A percentile compares a stretch with the other conserved stretches of the same genome.
Evolutionary conservation across 1,139 yeast species (phyloP).

Genomic region (Kodamaea plutei): DNA sequence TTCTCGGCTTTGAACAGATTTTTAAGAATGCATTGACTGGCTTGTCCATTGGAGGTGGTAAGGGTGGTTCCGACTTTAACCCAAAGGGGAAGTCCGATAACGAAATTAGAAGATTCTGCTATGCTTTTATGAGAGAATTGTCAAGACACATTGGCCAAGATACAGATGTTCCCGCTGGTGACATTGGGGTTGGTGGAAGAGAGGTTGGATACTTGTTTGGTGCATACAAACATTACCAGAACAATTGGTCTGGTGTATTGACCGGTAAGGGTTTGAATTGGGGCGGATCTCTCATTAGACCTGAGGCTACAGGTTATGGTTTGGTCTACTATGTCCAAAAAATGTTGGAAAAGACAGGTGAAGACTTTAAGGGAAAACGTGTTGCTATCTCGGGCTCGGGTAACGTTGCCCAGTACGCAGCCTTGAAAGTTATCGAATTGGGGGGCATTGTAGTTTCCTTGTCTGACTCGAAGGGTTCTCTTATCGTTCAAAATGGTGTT

Average conservation of each 20-base stretch:
- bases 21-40: constrained; percentile 98
- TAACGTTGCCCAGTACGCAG: constrained; percentile 99
- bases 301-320: constrained; percentile 99
- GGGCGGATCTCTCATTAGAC: constrained; percentile 99
- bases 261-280: constrained; percentile 97
- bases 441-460: constrained; percentile 94
- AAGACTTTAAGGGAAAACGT: constrained; percentile 84
- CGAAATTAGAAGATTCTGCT: constrained; percentile 97
- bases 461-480: constrained; percentile 91
- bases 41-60: constrained; percentile 98
- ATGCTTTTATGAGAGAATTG: constrained; percentile 91
- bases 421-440: constrained; percentile 91
- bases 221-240: constrained; percentile 89
- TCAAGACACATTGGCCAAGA: constrained; percentile 95
- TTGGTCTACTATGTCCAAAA: constrained; percentile 94
- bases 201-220: constrained; percentile 94
- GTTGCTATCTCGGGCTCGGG: constrained; percentile 98
- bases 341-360: constrained; percentile 93
- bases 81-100: constrained; percentile 90
- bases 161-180: constrained; percentile 98
- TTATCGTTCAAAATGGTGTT: constrained; percentile 74
- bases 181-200: constrained; percentile 91
- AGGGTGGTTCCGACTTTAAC: constrained; percentile 98
- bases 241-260: constrained; percentile 94
- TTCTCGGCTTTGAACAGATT: constrained; percentile 96